A percentile compares a stretch with the other conserved stretches of the same genome.
phyloP scores from a whole-genome alignment of 2,329 filamentous ascomycete species.

The Hirsutella minnesotensis region DNA sequence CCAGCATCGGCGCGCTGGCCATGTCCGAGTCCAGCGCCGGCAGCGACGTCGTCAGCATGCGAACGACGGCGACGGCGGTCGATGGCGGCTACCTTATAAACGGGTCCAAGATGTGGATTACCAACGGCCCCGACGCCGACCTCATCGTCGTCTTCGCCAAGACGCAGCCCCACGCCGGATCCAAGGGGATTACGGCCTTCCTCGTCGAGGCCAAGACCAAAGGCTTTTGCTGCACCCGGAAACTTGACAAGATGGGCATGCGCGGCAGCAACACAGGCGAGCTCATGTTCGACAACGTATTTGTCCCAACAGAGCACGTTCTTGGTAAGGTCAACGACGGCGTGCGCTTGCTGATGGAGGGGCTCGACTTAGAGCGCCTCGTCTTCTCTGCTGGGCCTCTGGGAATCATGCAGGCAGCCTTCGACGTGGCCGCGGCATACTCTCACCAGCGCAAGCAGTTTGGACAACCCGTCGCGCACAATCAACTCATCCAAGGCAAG shows the following conservation, averaged over 20 bases:
- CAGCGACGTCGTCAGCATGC: slow-evolving; percentile 93
- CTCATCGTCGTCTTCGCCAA: slow-evolving; percentile 94
- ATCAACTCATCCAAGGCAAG: slow-evolving; percentile 87
- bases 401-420: slow-evolving; percentile 84
- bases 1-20: slow-evolving; percentile 74
- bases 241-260: slow-evolving; percentile 99
- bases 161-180: slow-evolving; percentile 66
- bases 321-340: slow-evolving; percentile 72
- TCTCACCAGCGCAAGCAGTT: slow-evolving; percentile 86
- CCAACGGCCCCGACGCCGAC: slow-evolving; percentile 92
- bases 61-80: slow-evolving; percentile 66
- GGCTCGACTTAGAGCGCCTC: slow-evolving; percentile 83
- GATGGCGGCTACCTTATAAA: slow-evolving; percentile 80
- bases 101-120: slow-evolving; percentile 99
- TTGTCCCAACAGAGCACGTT: slow-evolving; percentile 72
- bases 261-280: slow-evolving; percentile 93
- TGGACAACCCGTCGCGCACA: slow-evolving; percentile 71
- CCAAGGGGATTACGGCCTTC: slow-evolving; percentile 92
- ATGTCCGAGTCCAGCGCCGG: slow-evolving; percentile 92
- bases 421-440: slow-evolving; percentile 81
- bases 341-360: slow-evolving; percentile 89
- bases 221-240: slow-evolving; percentile 79
- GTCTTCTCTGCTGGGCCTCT: slow-evolving; percentile 85
- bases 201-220: slow-evolving; percentile 60
- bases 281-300: slow-evolving; percentile 80